phyloP scores from a whole-genome alignment of 2,329 filamentous ascomycete genomes.

The Apiospora kogelbergensis region DNA sequence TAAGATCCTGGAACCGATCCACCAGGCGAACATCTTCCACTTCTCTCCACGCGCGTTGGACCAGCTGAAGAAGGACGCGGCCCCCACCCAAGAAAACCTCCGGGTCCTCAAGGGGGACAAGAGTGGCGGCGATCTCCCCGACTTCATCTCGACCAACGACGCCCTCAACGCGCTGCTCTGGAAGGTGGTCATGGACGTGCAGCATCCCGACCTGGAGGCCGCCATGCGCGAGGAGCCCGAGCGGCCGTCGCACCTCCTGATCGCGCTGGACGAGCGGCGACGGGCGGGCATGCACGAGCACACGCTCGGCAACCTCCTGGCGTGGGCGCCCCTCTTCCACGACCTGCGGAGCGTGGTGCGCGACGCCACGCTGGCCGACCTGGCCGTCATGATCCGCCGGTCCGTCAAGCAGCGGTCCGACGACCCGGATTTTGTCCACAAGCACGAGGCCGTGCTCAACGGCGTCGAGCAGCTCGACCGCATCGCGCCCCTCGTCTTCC shows the following conservation, averaged over 20 bases:
- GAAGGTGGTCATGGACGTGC: conserved; percentile 8
- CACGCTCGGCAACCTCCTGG: conserved; percentile 8
- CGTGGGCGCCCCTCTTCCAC: conserved; percentile 9
- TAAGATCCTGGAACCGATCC: conserved; percentile 1
- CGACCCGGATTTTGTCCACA: background rate
- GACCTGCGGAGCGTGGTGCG: background rate
- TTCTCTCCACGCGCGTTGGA: conserved; percentile 28
- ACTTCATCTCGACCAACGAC: conserved; percentile 13
- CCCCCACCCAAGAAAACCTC: conserved; percentile 6
- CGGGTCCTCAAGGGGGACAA: background rate
- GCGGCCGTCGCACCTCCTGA: conserved; percentile 14
- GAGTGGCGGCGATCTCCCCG: conserved; percentile 3
- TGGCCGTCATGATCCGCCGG: background rate
- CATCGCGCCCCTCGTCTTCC: background rate
- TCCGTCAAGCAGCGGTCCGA: background rate
- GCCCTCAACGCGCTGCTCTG: conserved; percentile 12
- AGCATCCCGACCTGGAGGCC: conserved; percentile 8
- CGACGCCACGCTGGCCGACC: background rate
- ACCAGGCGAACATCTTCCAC: conserved; percentile 10
- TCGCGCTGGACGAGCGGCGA: conserved; percentile 8
- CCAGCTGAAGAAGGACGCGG: conserved; percentile 11
- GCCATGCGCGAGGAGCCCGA: background rate
- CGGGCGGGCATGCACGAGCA: background rate
- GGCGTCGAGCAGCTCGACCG: background rate
- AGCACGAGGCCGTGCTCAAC: conserved; percentile 1